These are phyloP conservation scores for Cutaneotrichosporon sp. DNA, from an alignment of 1,284 basidiomycete genomes.

Conservation along the genomic window DNA sequence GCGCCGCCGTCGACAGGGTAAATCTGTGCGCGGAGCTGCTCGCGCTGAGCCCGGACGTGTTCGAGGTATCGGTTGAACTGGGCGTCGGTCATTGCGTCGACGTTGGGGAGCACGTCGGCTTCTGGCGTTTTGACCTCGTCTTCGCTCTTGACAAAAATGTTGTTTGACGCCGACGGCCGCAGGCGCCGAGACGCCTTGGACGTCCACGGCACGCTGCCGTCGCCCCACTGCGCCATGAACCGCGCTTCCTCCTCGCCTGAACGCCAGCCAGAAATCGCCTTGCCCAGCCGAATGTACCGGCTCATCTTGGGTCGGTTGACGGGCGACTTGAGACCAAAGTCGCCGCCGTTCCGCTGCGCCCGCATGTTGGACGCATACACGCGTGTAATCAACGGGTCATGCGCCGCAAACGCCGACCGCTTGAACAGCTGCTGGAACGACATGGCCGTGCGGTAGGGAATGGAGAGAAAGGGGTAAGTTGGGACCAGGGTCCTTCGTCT, in stretches of 20 bases:
- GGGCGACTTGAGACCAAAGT: conserved; percentile 46
- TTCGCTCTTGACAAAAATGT: conserved; percentile 1
- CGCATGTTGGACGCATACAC: conserved; percentile 42
- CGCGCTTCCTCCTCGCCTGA: conserved; percentile 44
- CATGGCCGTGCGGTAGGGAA: conserved; percentile 17
- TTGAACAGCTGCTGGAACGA: conserved; percentile 43
- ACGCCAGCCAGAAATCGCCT: conserved; percentile 41
- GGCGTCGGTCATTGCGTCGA: conserved; percentile 39
- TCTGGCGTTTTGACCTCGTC: conserved; percentile 1
- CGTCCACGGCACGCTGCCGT: conserved; percentile 34
- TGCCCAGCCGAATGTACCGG: conserved; percentile 36
- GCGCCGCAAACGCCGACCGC: conserved; percentile 38
- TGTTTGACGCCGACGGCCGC: neutral
- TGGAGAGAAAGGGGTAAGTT: neutral
- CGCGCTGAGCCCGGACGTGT: conserved; percentile 24
- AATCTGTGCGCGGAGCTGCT: conserved; percentile 13
- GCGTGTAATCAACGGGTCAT: conserved; percentile 45
- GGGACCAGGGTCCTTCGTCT: neutral
- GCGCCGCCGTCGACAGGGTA: neutral
- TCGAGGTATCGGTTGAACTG: conserved; percentile 41
- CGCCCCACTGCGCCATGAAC: conserved; percentile 43
- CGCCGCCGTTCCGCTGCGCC: conserved; percentile 22
- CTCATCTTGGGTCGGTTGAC: conserved; percentile 31
- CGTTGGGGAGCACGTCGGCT: conserved; percentile 30
- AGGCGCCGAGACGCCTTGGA: conserved; percentile 1